Conservation (phyloP, 306 rosid genomes). For the Trichosanthes truncata region DNA sequence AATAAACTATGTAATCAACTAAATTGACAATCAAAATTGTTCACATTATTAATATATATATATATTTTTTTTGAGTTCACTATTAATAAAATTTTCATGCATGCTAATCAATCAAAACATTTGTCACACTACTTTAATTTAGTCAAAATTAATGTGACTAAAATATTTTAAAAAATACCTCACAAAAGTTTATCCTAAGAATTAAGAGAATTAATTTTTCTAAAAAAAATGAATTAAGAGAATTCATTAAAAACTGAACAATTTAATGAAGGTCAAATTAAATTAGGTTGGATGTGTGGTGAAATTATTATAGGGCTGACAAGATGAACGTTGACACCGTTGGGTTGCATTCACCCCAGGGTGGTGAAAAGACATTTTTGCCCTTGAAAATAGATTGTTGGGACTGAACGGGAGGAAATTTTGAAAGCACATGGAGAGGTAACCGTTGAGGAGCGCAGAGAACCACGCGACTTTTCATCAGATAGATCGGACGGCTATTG, state of each 20-base stretch:
- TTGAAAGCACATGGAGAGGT: constrained; percentile 30
- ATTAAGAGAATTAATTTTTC: neutral
- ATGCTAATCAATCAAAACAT: too few species aligned
- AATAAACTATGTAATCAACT: too few species aligned
- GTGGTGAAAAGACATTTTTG: neutral
- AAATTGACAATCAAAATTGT: too few species aligned
- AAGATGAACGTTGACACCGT: neutral
- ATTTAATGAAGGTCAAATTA: neutral
- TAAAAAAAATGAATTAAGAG: neutral
- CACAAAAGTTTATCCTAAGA: neutral
- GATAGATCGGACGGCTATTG: constrained; percentile 18
- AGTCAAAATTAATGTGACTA: too few species aligned
- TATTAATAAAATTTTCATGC: too few species aligned
- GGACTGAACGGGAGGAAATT: neutral
- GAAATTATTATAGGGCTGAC: neutral
- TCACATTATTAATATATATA: too few species aligned
- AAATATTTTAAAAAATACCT: neutral
- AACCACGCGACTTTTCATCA: constrained; percentile 31
- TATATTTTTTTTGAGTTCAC: too few species aligned
- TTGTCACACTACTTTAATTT: too few species aligned
- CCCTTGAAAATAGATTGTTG: neutral
- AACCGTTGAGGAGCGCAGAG: constrained; percentile 25
- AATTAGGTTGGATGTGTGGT: neutral
- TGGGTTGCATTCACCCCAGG: neutral
- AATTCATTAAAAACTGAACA: neutral